Evolutionary conservation across 2,329 filamentous ascomycete genomes (phyloP).

Genomic region (Aspergillus texensis): DNA sequence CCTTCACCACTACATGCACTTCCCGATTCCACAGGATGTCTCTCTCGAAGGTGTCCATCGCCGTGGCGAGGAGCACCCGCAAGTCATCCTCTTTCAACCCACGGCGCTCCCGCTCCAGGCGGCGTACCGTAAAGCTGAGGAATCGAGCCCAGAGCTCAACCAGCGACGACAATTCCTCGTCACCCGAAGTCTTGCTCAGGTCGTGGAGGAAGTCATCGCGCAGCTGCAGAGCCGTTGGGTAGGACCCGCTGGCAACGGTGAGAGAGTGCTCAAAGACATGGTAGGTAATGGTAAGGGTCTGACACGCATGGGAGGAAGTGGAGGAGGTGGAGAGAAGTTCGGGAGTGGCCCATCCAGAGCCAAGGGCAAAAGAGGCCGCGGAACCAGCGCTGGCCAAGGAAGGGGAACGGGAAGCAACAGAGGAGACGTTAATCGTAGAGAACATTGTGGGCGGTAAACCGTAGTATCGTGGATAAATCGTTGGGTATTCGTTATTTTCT

Average conservation of each 20-base stretch:
- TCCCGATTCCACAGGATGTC: conserved; percentile 14
- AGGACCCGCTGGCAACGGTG: conserved; percentile 13
- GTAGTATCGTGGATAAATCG: too few species aligned
- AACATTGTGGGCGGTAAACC: not conserved
- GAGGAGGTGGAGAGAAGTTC: not conserved
- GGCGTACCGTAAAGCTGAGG: conserved; percentile 14
- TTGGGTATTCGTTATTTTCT: not conserved
- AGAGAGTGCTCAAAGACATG: conserved; percentile 13
- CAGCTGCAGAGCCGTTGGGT: conserved; percentile 14
- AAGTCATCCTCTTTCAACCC: conserved; percentile 8
- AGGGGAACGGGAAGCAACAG: not conserved
- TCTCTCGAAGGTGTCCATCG: conserved; percentile 9
- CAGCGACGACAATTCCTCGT: conserved; percentile 10
- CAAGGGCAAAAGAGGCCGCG: not conserved
- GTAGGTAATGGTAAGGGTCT: conserved; percentile 16
- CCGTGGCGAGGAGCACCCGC: not conserved
- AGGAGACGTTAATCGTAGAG: not conserved
- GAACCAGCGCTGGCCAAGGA: not conserved
- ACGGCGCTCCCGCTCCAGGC: conserved; percentile 9
- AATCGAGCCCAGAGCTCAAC: conserved; percentile 19
- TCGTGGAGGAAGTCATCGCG: conserved; percentile 18
- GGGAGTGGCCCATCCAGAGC: not conserved
- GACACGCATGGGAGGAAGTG: not conserved
- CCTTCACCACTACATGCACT: conserved; percentile 13
- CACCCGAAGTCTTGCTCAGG: conserved; percentile 4